Percentiles rank a stretch among this genome's conserved stretches.
phyloP scores from a whole-genome alignment of 2,329 filamentous ascomycete species.

The Trichoderma harzianum region DNA sequence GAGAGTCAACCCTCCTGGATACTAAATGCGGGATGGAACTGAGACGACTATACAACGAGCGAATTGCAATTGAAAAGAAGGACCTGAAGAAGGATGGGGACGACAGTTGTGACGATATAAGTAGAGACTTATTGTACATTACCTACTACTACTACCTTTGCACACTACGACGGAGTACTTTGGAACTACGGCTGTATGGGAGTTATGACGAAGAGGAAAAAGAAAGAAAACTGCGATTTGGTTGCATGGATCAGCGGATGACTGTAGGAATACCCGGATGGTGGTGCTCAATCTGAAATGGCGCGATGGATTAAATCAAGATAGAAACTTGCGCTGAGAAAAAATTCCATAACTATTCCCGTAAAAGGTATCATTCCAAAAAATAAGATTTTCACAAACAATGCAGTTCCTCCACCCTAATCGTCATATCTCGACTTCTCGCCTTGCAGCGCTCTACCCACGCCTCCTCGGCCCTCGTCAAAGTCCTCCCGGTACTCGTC shows the following conservation, averaged over 20 bases:
- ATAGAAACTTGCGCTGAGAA: slow-evolving; percentile 1
- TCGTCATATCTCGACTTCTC: slow-evolving; percentile 47
- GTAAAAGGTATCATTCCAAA: slow-evolving; percentile 15
- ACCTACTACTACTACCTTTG: not conserved
- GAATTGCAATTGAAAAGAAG: not conserved
- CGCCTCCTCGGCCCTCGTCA: slow-evolving; percentile 88
- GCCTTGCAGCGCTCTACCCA: slow-evolving; percentile 69
- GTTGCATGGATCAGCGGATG: not conserved
- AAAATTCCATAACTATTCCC: not conserved
- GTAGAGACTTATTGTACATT: slow-evolving; percentile 13
- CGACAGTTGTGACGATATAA: not conserved
- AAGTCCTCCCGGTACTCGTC: slow-evolving; percentile 98
- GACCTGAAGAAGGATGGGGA: not conserved
- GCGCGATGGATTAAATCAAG: slow-evolving; percentile 5
- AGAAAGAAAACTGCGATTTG: not conserved
- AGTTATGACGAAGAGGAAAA: not conserved
- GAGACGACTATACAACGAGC: not conserved
- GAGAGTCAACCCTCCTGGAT: slow-evolving; percentile 89
- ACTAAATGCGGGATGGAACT: slow-evolving; percentile 50
- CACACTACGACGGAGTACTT: slow-evolving; percentile 3
- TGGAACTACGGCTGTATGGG: not conserved
- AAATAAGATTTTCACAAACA: not conserved
- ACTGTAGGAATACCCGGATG: slow-evolving; percentile 26
- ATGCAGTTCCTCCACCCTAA: slow-evolving; percentile 23
- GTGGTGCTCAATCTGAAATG: slow-evolving; percentile 14